Percentiles rank a stretch among this genome's conserved stretches.
Conservation (phyloP, 2,329 filamentous ascomycete species). For the Diaporthe eres region DNA sequence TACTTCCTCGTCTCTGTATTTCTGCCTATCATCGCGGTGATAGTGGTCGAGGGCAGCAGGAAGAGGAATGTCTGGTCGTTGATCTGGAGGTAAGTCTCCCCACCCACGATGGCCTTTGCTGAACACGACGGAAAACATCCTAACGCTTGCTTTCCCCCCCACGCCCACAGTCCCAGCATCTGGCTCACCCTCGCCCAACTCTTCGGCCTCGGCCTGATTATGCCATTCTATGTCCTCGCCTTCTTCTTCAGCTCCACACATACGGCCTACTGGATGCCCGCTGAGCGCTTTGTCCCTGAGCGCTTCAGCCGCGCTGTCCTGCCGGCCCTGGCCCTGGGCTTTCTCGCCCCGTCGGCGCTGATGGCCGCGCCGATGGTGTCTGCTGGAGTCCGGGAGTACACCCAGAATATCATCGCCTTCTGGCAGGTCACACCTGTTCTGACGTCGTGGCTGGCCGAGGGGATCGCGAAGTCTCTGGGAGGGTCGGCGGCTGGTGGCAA, state of each 20-base stretch:
- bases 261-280: slow-evolving; percentile 34
- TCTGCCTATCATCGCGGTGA: slow-evolving; percentile 16
- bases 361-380: neutral
- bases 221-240: slow-evolving; percentile 29
- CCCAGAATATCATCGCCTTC: slow-evolving; percentile 12
- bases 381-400: neutral
- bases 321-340: slow-evolving; percentile 15
- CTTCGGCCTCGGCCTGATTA: slow-evolving; percentile 30
- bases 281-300: slow-evolving; percentile 29
- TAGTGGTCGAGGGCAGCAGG: slow-evolving; percentile 27
- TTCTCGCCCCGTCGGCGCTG: slow-evolving; percentile 21
- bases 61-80: slow-evolving; percentile 22
- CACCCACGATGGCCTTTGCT: neutral
- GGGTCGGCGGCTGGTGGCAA: neutral
- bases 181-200: slow-evolving; percentile 30
- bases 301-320: slow-evolving; percentile 20
- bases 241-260: slow-evolving; percentile 19
- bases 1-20: slow-evolving; percentile 21
- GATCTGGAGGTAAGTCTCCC: slow-evolving; percentile 28
- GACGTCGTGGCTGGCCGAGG: slow-evolving; percentile 17
- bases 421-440: slow-evolving; percentile 25
- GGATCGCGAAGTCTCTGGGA: neutral
- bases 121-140: neutral
- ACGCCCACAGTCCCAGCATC: neutral
- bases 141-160: neutral